These are phyloP conservation scores for Pestalotiopsis fici DNA, from an alignment of 2,329 filamentous ascomycete genomes.

Conservation along the genomic window DNA sequence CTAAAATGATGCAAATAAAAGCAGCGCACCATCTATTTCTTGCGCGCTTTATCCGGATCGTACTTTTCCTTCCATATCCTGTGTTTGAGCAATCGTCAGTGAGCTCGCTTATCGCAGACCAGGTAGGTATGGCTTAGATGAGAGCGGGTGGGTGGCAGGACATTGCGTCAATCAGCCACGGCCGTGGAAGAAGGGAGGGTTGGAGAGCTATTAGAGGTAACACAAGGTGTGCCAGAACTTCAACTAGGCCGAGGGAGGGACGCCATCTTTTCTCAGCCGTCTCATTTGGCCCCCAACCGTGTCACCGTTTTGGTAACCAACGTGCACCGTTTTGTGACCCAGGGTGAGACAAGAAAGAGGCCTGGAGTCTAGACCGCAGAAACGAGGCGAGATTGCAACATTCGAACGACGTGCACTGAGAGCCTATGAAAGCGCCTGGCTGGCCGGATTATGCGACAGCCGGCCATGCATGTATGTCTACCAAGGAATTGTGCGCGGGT, in stretches of 20 bases:
- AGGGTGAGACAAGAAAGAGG: constrained; percentile 7
- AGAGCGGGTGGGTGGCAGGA: neutral
- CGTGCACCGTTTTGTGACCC: constrained; percentile 4
- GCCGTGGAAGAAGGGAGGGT: neutral
- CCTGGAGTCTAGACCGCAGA: constrained; percentile 13
- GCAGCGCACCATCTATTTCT: constrained; percentile 32
- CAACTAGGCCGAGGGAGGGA: neutral
- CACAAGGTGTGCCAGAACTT: neutral
- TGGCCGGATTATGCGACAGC: constrained; percentile 31
- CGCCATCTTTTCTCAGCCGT: neutral
- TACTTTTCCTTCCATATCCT: constrained; percentile 99
- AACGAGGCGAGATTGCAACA: constrained; percentile 24
- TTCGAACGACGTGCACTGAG: constrained; percentile 17
- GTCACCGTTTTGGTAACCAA: constrained; percentile 15
- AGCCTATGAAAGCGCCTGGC: constrained; percentile 33
- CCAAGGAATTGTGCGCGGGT: constrained; percentile 17
- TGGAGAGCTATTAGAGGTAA: neutral
- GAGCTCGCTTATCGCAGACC: constrained; percentile 5
- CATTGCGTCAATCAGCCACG: neutral
- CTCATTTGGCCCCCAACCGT: constrained; percentile 17
- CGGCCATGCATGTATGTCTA: constrained; percentile 13
- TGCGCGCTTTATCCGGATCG: constrained; percentile 46
- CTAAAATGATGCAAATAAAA: neutral
- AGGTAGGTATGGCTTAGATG: neutral
- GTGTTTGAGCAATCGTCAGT: constrained; percentile 24